Percentiles rank a stretch among this genome's conserved stretches.
phyloP scores from a whole-genome alignment of 1,139 yeast genomes.

The Sugiyamaella novakii region DNA sequence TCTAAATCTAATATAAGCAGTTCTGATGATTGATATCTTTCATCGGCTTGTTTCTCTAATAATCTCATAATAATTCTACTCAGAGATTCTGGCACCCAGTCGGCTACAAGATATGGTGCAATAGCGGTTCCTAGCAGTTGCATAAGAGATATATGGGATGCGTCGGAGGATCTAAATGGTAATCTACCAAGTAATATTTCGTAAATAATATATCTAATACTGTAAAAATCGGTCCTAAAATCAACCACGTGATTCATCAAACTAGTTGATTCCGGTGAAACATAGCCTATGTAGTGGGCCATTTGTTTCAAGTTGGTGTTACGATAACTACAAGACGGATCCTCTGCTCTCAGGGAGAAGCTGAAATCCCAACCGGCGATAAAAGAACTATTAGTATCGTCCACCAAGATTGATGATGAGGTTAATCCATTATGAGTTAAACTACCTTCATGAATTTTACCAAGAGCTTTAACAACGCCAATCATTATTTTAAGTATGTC shows the following conservation, averaged over 20 bases:
- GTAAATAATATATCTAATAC: slow-evolving; percentile 55
- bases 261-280: slow-evolving; percentile 57
- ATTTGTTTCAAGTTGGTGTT: slow-evolving; percentile 39
- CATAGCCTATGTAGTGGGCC: slow-evolving; percentile 50
- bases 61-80: slow-evolving; percentile 50
- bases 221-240: slow-evolving; percentile 54
- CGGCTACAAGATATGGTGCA: slow-evolving; percentile 46
- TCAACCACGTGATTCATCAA: slow-evolving; percentile 49
- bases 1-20: slow-evolving; percentile 48
- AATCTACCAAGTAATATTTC: slow-evolving; percentile 51
- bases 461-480: slow-evolving; percentile 44
- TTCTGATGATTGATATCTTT: slow-evolving; percentile 48
- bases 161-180: slow-evolving; percentile 51
- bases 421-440: slow-evolving; percentile 56
- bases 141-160: slow-evolving; percentile 48
- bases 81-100: slow-evolving; percentile 47
- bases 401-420: slow-evolving; percentile 44
- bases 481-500: slow-evolving; percentile 46
- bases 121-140: slow-evolving; percentile 50
- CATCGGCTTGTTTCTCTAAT: slow-evolving; percentile 49
- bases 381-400: slow-evolving; percentile 43
- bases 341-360: slow-evolving; percentile 51
- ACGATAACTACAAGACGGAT: slow-evolving; percentile 42
- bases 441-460: slow-evolving; percentile 48
- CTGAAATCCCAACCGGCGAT: slow-evolving; percentile 57